Evolutionary conservation across 2,329 filamentous ascomycete species (phyloP).

Genomic region (Hypocreales sp.): DNA sequence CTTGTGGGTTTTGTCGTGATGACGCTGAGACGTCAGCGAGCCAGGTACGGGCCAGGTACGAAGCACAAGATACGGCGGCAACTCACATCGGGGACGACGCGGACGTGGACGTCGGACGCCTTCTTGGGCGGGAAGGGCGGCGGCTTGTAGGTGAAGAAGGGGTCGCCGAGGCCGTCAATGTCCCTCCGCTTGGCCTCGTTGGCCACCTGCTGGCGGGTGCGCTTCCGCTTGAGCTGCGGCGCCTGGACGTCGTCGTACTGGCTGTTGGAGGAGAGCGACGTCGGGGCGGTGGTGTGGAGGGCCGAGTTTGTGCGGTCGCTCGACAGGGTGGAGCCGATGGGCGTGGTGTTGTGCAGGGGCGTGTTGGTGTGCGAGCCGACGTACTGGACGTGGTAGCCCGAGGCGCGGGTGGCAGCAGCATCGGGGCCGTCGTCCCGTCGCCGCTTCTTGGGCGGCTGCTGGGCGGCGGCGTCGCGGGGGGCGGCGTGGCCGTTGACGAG

Average conservation of each 20-base stretch:
- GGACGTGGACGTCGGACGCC: constrained; percentile 59
- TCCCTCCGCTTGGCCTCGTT: constrained; percentile 72
- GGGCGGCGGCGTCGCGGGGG: constrained; percentile 14
- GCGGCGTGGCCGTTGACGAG: constrained; percentile 18
- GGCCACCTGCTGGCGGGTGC: constrained; percentile 66
- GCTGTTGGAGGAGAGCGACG: constrained; percentile 51
- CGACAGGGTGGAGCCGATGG: constrained; percentile 57
- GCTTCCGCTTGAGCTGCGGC: constrained; percentile 87
- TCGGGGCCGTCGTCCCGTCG: constrained; percentile 44
- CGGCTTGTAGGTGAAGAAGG: constrained; percentile 67
- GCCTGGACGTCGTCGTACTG: constrained; percentile 49
- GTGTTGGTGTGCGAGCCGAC: constrained; percentile 58
- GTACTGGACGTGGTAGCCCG: constrained; percentile 57
- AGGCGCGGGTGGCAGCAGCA: constrained; percentile 30
- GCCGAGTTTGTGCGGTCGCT: constrained; percentile 72
- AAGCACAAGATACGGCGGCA: background rate
- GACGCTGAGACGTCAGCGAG: constrained; percentile 8
- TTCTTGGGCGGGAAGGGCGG: constrained; percentile 84
- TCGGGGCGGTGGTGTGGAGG: constrained; percentile 75
- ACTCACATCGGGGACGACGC: constrained; percentile 48
- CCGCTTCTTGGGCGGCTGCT: constrained; percentile 57
- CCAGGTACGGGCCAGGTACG: background rate
- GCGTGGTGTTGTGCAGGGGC: constrained; percentile 49
- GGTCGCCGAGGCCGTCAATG: constrained; percentile 52
- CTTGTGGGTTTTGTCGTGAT: constrained; percentile 46